These are phyloP conservation scores for Stenocarpella maydis DNA, from an alignment of 2,329 filamentous ascomycete genomes.

Conservation along the genomic window DNA sequence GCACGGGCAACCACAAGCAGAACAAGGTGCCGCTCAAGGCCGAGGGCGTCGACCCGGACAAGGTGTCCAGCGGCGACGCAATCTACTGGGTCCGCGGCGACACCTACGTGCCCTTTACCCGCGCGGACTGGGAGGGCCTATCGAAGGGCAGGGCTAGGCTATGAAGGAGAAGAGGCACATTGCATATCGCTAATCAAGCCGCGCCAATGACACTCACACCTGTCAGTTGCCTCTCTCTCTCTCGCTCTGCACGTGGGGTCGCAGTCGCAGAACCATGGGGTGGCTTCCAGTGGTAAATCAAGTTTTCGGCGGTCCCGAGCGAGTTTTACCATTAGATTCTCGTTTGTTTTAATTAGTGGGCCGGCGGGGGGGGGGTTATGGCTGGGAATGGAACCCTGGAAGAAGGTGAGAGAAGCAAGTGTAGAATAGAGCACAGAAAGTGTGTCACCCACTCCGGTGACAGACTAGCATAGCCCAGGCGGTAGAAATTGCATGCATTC, in stretches of 20 bases:
- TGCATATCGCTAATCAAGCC: neutral
- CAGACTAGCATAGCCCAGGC: constrained; percentile 22
- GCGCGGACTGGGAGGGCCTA: constrained; percentile 63
- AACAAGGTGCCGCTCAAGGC: constrained; percentile 76
- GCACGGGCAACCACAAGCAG: constrained; percentile 82
- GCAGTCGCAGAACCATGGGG: neutral
- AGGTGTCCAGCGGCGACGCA: constrained; percentile 51
- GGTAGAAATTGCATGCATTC: neutral
- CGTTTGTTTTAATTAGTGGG: no score
- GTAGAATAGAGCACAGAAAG: neutral
- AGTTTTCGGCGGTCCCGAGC: no score
- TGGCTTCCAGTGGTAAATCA: neutral
- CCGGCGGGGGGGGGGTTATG: no score
- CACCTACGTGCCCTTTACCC: constrained; percentile 66
- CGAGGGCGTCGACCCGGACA: constrained; percentile 69
- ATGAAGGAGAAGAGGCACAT: constrained; percentile 23
- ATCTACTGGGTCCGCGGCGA: constrained; percentile 65
- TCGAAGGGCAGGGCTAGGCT: constrained; percentile 42
- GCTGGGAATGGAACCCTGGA: no score
- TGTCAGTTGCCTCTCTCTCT: neutral
- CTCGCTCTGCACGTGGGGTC: neutral
- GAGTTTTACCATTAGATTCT: no score
- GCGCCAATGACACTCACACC: neutral
- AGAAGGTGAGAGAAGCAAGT: neutral
- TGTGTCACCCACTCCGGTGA: neutral